Percentiles rank a stretch among this genome's conserved stretches.
phyloP scores from a whole-genome alignment of 169 alveolate species.

The Toxoplasma gondii region DNA sequence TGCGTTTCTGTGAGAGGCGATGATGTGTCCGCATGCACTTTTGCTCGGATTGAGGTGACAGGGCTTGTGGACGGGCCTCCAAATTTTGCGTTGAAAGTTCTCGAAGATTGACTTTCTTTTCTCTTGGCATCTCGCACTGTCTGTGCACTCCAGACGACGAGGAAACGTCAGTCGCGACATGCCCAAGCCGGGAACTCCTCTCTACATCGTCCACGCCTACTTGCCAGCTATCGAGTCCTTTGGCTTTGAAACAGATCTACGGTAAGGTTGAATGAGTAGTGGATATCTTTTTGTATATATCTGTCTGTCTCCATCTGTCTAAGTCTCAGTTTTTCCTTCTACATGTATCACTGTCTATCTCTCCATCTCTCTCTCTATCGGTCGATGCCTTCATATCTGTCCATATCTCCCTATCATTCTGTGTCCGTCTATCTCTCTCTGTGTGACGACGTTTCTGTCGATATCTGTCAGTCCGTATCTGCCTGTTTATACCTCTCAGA shows the following conservation, averaged over 20 bases:
- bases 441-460: too few relatives aligned
- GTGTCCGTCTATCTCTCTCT: not conserved
- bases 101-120: too few relatives aligned
- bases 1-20: too few relatives aligned
- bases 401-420: not conserved
- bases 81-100: not conserved
- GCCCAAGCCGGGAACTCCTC: conserved; percentile 94
- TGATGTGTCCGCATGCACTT: too few relatives aligned
- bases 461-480: too few relatives aligned
- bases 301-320: not conserved
- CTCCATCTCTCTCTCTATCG: not conserved
- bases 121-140: not conserved
- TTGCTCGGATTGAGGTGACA: too few relatives aligned
- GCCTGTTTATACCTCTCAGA: too few relatives aligned
- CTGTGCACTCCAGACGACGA: conserved; percentile 79
- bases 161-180: conserved; percentile 92
- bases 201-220: conserved; percentile 93
- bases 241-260: conserved; percentile 99
- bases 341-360: not conserved
- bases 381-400: too few relatives aligned
- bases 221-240: conserved; percentile 99
- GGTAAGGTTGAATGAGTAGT: conserved; percentile 60
- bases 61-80: too few relatives aligned
- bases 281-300: not conserved
- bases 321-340: too few relatives aligned